Conservation (phyloP, 2,329 filamentous ascomycete species). For the Cylindrodendrum hubeiense region DNA sequence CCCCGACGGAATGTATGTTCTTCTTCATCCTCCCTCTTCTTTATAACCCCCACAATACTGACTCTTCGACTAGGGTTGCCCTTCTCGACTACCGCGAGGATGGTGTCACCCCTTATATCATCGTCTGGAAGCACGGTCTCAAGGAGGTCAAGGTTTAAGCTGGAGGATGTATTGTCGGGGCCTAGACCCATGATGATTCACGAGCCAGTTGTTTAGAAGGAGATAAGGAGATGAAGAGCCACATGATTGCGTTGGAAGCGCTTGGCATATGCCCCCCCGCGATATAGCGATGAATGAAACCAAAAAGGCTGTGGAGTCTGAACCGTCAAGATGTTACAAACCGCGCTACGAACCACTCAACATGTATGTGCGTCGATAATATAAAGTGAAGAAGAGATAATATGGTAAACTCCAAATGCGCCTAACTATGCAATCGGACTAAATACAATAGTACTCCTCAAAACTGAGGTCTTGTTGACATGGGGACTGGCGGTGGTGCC, state of each 20-base stretch:
- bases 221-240: conserved; percentile 34
- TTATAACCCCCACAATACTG: conserved; percentile 11
- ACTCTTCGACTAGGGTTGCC: conserved; percentile 71
- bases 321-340: conserved; percentile 10
- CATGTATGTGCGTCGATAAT: neutral
- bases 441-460: conserved; percentile 35
- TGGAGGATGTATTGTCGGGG: conserved; percentile 23
- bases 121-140: conserved; percentile 96
- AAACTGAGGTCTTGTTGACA: conserved; percentile 63
- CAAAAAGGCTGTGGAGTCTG: conserved; percentile 29
- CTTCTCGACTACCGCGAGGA: conserved; percentile 99
- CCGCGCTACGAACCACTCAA: neutral
- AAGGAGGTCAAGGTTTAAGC: conserved; percentile 90
- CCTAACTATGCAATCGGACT: conserved; percentile 28
- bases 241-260: conserved; percentile 38
- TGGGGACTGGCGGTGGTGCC: conserved; percentile 65
- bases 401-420: conserved; percentile 28
- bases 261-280: conserved; percentile 35
- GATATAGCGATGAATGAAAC: conserved; percentile 41
- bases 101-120: conserved; percentile 89
- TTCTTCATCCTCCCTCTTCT: neutral
- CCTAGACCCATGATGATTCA: conserved; percentile 31
- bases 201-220: conserved; percentile 31
- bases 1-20: conserved; percentile 90
- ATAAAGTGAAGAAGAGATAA: neutral